These are phyloP conservation scores for Viola pubescens DNA, from an alignment of 441 rosid species.

Conservation along the genomic window DNA sequence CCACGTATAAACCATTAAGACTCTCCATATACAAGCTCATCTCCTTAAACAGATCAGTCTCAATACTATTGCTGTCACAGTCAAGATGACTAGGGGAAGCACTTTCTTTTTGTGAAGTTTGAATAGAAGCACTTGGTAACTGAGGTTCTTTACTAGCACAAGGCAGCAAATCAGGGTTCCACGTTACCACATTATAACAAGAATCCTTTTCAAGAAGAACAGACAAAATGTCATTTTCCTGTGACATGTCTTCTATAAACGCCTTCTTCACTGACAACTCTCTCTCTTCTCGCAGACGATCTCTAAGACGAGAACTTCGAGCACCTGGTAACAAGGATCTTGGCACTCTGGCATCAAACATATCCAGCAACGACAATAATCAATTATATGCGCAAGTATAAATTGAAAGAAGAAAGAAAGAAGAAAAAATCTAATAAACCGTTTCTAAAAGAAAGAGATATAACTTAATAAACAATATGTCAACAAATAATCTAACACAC, in stretches of 20 bases:
- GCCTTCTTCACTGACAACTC: constrained; percentile 88
- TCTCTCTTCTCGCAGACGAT: constrained; percentile 84
- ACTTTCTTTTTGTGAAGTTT: constrained; percentile 32
- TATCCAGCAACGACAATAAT: constrained; percentile 21
- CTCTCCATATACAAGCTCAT: constrained; percentile 83
- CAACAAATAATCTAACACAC: too few relatives aligned
- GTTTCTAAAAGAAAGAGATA: not conserved
- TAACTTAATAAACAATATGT: too few relatives aligned
- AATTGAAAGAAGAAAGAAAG: not conserved
- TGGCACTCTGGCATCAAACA: constrained; percentile 68
- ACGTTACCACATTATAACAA: constrained; percentile 41
- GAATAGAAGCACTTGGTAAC: constrained; percentile 25
- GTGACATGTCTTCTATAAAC: constrained; percentile 76
- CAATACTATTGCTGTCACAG: constrained; percentile 24
- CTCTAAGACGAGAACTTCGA: constrained; percentile 92
- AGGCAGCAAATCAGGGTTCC: constrained; percentile 86
- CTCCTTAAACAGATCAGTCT: constrained; percentile 57
- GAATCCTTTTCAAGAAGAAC: constrained; percentile 51
- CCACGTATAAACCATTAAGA: constrained; percentile 55
- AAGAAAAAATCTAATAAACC: constrained; percentile 10
- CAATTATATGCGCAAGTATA: not conserved
- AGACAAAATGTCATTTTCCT: constrained; percentile 56
- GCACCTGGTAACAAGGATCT: constrained; percentile 88
- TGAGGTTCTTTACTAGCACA: constrained; percentile 46
- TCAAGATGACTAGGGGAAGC: constrained; percentile 32